These are phyloP conservation scores for Spiraea crenata DNA, from an alignment of 331 rosid species.

Conservation along the genomic window DNA sequence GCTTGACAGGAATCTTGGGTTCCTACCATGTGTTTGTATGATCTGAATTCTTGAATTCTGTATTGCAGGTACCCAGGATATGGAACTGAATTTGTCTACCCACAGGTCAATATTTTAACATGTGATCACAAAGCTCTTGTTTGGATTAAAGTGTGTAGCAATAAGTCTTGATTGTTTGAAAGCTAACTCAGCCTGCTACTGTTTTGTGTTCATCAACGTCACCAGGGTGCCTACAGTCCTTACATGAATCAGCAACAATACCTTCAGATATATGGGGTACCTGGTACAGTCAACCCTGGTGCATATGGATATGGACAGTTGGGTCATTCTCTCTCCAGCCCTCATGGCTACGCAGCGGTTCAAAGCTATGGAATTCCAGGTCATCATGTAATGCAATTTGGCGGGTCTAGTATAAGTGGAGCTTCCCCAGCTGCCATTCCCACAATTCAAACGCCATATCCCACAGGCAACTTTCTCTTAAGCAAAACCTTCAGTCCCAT, in stretches of 20 bases:
- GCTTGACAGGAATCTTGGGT: not conserved
- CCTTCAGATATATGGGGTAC: constrained; percentile 30
- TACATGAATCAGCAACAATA: constrained; percentile 29
- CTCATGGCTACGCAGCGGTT: constrained; percentile 17
- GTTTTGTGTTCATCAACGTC: not conserved
- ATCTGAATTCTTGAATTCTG: constrained; percentile 5
- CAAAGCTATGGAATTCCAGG: constrained; percentile 30
- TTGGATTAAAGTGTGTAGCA: not conserved
- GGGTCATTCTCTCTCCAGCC: constrained; percentile 22
- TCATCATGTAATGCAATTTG: constrained; percentile 21
- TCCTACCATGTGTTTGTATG: not conserved
- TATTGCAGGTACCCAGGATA: constrained; percentile 28
- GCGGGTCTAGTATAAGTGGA: constrained; percentile 18
- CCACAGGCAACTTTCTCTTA: constrained; percentile 16
- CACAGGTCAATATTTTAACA: constrained; percentile 20
- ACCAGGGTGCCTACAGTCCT: constrained; percentile 27
- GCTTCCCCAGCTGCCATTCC: constrained; percentile 22
- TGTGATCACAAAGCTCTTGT: not conserved
- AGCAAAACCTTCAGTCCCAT: constrained; percentile 6
- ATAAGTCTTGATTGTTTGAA: constrained; percentile 4
- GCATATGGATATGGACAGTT: constrained; percentile 23
- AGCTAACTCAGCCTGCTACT: not conserved
- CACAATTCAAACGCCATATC: constrained; percentile 29
- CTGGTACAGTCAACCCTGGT: constrained; percentile 20
- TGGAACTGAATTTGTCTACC: constrained; percentile 32